Percentiles rank a stretch among this genome's conserved stretches.
These are phyloP conservation scores for Phanerochaete carnosa DNA, from an alignment of 768 basidiomycete species.

Conservation along the genomic window DNA sequence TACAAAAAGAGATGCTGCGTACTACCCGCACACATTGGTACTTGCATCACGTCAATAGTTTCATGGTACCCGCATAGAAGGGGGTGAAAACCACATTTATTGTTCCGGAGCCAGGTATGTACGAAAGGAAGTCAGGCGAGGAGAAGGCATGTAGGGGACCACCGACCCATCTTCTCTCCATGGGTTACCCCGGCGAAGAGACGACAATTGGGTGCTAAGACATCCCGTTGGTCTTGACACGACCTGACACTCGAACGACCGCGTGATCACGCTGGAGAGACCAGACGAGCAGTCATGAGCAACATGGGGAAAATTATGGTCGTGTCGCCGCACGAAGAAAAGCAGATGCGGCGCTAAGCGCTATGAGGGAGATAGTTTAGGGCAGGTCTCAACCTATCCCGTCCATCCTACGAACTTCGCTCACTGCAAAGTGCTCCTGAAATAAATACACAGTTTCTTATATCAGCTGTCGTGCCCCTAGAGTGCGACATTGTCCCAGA, in stretches of 20 bases:
- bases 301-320: constrained; percentile 81
- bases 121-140: neutral
- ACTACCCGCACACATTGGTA: no score
- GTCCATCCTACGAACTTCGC: no score
- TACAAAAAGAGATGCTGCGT: no score
- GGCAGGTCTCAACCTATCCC: constrained; percentile 10
- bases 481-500: no score
- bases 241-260: constrained; percentile 88
- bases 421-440: no score
- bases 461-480: no score
- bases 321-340: constrained; percentile 79
- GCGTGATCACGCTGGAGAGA: constrained; percentile 37
- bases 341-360: neutral
- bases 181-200: constrained; percentile 31
- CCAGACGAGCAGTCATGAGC: constrained; percentile 65
- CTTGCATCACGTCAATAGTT: no score
- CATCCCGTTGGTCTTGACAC: constrained; percentile 74
- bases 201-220: constrained; percentile 77
- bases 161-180: constrained; percentile 75
- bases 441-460: no score
- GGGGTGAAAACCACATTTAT: neutral
- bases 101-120: neutral
- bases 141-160: constrained; percentile 43
- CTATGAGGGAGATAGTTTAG: constrained; percentile 10
- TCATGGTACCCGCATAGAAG: no score